These are phyloP conservation scores for Clarireedia monteithiana DNA, from an alignment of 2,329 filamentous ascomycete genomes.

Conservation along the genomic window DNA sequence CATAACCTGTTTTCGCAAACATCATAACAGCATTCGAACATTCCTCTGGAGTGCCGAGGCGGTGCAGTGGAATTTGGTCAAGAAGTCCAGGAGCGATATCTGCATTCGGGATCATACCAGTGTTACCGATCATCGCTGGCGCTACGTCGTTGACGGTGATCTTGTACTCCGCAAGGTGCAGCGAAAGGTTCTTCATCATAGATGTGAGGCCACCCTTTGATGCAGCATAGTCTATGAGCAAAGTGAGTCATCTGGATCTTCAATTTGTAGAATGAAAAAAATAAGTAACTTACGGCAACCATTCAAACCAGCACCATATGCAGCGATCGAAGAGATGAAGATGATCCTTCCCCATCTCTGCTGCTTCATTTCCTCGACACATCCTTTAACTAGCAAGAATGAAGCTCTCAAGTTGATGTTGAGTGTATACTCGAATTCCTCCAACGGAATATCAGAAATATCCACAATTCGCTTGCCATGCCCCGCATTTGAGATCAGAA, in stretches of 20 bases:
- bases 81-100: slow-evolving; percentile 21
- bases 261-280: neutral
- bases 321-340: slow-evolving; percentile 21
- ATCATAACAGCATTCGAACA: slow-evolving; percentile 39
- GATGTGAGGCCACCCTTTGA: slow-evolving; percentile 39
- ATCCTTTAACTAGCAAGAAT: slow-evolving; percentile 23
- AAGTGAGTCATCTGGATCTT: neutral
- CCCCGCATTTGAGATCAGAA: slow-evolving; percentile 59
- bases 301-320: slow-evolving; percentile 22
- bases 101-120: slow-evolving; percentile 35
- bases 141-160: slow-evolving; percentile 42
- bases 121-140: slow-evolving; percentile 38
- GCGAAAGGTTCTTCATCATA: slow-evolving; percentile 39
- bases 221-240: slow-evolving; percentile 21
- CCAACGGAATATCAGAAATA: slow-evolving; percentile 22
- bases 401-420: slow-evolving; percentile 23
- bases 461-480: slow-evolving; percentile 50
- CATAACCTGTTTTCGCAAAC: slow-evolving; percentile 39
- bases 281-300: slow-evolving; percentile 18
- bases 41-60: slow-evolving; percentile 37
- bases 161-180: slow-evolving; percentile 34
- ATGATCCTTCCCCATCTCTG: slow-evolving; percentile 30
- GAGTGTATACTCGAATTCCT: slow-evolving; percentile 24
- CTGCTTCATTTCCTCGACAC: slow-evolving; percentile 31
- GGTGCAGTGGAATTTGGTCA: slow-evolving; percentile 35